A percentile compares a stretch with the other conserved stretches of the same genome.
These are phyloP conservation scores for Leucosporidium creatinivorum DNA, from an alignment of 768 basidiomycete genomes.

Conservation along the genomic window DNA sequence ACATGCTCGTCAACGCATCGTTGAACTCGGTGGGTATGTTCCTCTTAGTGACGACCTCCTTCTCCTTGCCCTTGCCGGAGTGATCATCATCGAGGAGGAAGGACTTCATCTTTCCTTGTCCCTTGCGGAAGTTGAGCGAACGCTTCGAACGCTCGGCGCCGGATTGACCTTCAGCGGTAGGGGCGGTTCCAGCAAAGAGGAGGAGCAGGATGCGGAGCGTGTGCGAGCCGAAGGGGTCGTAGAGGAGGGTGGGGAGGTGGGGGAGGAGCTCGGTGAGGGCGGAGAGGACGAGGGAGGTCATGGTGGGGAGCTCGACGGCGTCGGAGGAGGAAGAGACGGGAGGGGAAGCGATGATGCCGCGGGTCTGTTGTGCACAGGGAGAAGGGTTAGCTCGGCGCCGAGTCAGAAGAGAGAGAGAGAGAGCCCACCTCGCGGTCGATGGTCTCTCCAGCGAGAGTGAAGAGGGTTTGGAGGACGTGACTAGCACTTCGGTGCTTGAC, in stretches of 20 bases:
- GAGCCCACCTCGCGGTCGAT: constrained; percentile 44
- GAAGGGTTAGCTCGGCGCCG: not conserved
- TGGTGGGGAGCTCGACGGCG: constrained; percentile 39
- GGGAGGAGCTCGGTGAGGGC: constrained; percentile 61
- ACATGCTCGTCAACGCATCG: constrained; percentile 25
- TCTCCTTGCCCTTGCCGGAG: constrained; percentile 38
- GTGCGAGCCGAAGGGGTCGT: constrained; percentile 85
- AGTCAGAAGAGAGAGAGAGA: not conserved
- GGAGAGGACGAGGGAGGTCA: constrained; percentile 40
- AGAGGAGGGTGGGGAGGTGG: constrained; percentile 56
- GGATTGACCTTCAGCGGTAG: constrained; percentile 8
- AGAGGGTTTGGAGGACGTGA: constrained; percentile 32
- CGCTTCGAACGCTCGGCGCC: constrained; percentile 66
- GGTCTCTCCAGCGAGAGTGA: constrained; percentile 40
- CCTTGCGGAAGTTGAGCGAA: constrained; percentile 71
- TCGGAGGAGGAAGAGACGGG: constrained; percentile 3
- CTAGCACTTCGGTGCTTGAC: constrained; percentile 27
- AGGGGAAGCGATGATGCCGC: constrained; percentile 30
- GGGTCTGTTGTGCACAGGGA: constrained; percentile 19
- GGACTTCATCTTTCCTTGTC: constrained; percentile 47
- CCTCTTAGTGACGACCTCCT: constrained; percentile 41
- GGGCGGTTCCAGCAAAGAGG: constrained; percentile 56
- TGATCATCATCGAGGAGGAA: constrained; percentile 55
- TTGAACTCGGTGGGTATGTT: constrained; percentile 52
- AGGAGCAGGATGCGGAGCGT: constrained; percentile 72